phyloP scores from a whole-genome alignment of 345 rosid species.

The Stellera chamaejasme region DNA sequence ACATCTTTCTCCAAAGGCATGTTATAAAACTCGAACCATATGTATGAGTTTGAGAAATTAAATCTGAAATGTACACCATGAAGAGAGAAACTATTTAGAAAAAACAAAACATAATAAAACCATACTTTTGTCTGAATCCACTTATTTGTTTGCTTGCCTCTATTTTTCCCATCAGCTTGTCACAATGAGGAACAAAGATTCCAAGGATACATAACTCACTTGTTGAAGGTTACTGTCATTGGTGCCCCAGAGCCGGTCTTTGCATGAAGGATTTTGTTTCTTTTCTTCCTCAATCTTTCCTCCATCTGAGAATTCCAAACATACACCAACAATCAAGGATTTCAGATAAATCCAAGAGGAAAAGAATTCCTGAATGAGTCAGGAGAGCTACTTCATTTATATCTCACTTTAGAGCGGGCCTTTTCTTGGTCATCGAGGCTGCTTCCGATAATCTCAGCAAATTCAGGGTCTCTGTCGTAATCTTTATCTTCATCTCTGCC shows the following conservation, averaged over 20 bases:
- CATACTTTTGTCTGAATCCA: not conserved
- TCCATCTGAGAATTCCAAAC: conserved; percentile 49
- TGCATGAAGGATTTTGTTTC: conserved; percentile 64
- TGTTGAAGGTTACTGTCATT: conserved; percentile 72
- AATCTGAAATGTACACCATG: conserved; percentile 38
- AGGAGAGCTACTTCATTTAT: not conserved
- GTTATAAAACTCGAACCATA: conserved; percentile 92
- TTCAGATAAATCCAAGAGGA: not conserved
- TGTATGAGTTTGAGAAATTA: conserved; percentile 74
- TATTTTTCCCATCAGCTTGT: too few relatives aligned
- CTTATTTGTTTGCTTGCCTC: not conserved
- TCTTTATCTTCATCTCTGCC: conserved; percentile 42
- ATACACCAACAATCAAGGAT: conserved; percentile 3
- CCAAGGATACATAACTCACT: conserved; percentile 34
- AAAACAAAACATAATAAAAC: not conserved
- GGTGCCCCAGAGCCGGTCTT: conserved; percentile 78
- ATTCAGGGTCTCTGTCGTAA: conserved; percentile 82
- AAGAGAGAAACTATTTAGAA: conserved; percentile 2
- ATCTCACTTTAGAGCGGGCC: conserved; percentile 61
- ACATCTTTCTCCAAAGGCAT: conserved; percentile 73
- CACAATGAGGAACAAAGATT: too few relatives aligned
- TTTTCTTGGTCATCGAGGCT: conserved; percentile 68
- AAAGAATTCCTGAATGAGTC: not conserved
- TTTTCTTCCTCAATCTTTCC: conserved; percentile 77
- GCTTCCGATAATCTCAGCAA: conserved; percentile 74